Evolutionary conservation across 148 eudicot genomes (phyloP).

Genomic region (Fagopyrum esculentum): DNA sequence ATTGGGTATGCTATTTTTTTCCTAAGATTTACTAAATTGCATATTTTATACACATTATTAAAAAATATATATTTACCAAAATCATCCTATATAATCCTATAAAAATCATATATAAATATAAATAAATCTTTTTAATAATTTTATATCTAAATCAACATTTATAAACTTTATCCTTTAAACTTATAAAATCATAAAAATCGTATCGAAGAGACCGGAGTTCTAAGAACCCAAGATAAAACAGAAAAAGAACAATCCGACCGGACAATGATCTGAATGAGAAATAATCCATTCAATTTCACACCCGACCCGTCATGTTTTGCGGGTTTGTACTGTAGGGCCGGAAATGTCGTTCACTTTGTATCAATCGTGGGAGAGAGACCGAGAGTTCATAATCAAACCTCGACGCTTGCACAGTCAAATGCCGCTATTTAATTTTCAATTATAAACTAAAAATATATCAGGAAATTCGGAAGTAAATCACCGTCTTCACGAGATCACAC

Average conservation of each 20-base stretch:
- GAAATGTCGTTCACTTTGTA: not conserved
- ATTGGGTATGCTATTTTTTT: no score
- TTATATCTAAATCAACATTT: no score
- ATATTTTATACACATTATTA: no score
- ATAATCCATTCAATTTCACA: not conserved
- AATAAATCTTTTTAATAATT: no score
- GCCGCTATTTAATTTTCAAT: not conserved
- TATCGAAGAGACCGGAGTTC: no score
- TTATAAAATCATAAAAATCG: no score
- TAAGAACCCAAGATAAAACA: not conserved
- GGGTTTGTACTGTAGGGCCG: not conserved
- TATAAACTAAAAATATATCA: not conserved
- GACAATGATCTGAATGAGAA: not conserved
- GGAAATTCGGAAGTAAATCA: slow-evolving; percentile 3
- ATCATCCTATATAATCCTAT: no score
- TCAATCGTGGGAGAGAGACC: not conserved
- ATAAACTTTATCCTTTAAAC: no score
- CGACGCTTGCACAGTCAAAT: not conserved
- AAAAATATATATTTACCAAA: no score
- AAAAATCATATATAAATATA: no score
- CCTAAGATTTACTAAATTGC: no score
- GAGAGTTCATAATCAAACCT: not conserved
- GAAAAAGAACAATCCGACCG: not conserved
- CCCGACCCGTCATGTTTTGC: not conserved
- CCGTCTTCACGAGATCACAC: slow-evolving; percentile 5